Percentiles rank a stretch among this genome's conserved stretches.
Evolutionary conservation across 257 asterid species (phyloP).

Genomic region (Cruciata laevipes): DNA sequence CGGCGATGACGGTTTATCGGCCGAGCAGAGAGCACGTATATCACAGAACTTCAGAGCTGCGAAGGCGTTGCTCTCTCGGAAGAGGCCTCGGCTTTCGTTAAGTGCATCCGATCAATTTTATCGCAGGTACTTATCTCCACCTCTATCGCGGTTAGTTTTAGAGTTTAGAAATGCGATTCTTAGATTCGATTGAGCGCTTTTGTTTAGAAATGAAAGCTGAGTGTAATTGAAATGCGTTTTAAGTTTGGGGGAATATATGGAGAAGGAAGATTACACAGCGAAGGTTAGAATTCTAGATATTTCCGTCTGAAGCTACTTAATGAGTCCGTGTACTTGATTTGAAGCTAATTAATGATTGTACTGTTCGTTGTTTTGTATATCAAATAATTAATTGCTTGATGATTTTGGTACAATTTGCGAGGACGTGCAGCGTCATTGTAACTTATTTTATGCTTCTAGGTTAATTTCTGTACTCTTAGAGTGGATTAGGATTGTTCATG

Average conservation of each 20-base stretch:
- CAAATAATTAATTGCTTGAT: not conserved
- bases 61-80: slow-evolving; percentile 71
- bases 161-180: not conserved
- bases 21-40: slow-evolving; percentile 76
- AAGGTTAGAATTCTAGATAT: not conserved
- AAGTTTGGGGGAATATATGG: not conserved
- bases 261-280: not conserved
- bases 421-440: not conserved
- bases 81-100: slow-evolving; percentile 40
- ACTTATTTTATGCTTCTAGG: not conserved
- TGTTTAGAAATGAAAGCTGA: not conserved
- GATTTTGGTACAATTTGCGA: not conserved
- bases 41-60: slow-evolving; percentile 76
- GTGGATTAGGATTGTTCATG: not conserved
- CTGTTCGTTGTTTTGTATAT: not conserved
- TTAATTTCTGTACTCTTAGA: not conserved
- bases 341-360: not conserved
- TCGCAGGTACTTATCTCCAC: slow-evolving; percentile 24
- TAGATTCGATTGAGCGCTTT: not conserved
- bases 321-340: not conserved
- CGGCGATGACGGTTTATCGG: slow-evolving; percentile 54
- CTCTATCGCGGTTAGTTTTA: not conserved
- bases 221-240: not conserved
- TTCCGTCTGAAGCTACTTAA: not conserved
- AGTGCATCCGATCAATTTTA: slow-evolving; percentile 1